Evolutionary conservation across 805 yeast genomes (phyloP), one percentile per base, ranked within the genome.

Genomic region (Candida fluviatilis): DNA sequence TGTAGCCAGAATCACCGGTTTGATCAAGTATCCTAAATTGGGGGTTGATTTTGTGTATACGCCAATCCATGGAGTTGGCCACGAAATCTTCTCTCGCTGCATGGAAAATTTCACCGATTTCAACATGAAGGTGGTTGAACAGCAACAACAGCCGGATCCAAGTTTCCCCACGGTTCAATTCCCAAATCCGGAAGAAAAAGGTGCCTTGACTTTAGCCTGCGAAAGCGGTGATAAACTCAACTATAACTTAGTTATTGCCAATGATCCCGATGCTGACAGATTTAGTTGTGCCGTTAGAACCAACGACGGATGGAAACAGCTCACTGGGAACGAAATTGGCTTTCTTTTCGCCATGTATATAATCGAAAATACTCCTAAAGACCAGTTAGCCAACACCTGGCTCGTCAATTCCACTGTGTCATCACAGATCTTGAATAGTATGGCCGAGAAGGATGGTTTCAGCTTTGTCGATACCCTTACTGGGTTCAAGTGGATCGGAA

Each of bases 401-500:
- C 62, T 91, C 58, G 59, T 91, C 32, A 88, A 85, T 54, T 89
- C 98, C 0, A 88, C 98, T 0, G 98, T 93, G 0, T 89, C 97
- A 0, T 87, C 96, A 4, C 95, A 84, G 53, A 75, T 89, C 69
- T 67, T 90, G 34, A 64, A 66, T 7, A 64, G 80, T 2, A 78
- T 89, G 80, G 93, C 96, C 1, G 57, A 69, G 3, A 54, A 52
- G 4, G 69, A 76, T 33, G 82, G 82, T 0, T 82, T 83, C 54
- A 66, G 75, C 33, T 84, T 73, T 58, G 72, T 66, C 30, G 97
- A 93, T 45, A 91, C 98, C 0, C 69, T 91, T 40, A 91, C 98
- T 1, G 99, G 99, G 1, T 91, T 91, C 69, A 91, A 91, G 62
- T 91, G 99, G 99, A 82, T 91, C 26, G 99, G 98, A 3, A 91